Evolutionary conservation across 2,329 filamentous ascomycete genomes (phyloP).

Genomic region (Cladobotryum mycophilum): DNA sequence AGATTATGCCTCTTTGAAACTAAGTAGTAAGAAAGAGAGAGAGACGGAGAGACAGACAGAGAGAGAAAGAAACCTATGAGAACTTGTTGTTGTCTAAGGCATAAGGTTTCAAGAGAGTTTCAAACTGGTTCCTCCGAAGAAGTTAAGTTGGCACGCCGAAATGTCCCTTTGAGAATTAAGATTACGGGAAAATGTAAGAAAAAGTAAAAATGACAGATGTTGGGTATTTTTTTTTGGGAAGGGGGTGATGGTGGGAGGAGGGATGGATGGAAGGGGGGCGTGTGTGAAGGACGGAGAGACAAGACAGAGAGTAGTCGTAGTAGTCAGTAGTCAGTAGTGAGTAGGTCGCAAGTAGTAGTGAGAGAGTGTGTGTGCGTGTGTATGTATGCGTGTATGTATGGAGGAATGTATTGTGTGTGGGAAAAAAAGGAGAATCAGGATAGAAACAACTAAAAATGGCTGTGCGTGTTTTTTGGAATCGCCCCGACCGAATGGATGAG

Average conservation of each 20-base stretch:
- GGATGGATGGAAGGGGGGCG: not conserved
- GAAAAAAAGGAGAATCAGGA: too few species aligned
- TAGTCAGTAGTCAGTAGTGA: not conserved
- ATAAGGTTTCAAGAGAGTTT: not conserved
- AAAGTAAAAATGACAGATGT: not conserved
- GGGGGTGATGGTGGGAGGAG: too few species aligned
- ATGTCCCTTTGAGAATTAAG: too few species aligned
- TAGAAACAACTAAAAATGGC: not conserved
- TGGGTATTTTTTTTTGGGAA: too few species aligned
- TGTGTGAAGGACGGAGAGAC: not conserved
- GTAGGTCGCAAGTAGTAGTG: not conserved
- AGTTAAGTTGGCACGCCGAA: too few species aligned
- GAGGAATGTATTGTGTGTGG: too few species aligned
- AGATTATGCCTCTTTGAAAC: too few species aligned
- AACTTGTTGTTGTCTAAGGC: not conserved
- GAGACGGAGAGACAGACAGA: not conserved
- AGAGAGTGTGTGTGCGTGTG: not conserved
- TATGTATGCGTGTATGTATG: not conserved
- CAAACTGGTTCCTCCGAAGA: too few species aligned
- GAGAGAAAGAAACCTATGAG: not conserved
- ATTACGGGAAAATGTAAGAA: not conserved
- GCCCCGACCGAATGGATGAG: not conserved
- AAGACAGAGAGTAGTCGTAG: not conserved
- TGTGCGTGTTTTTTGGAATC: conserved; percentile 1
- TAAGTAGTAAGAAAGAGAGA: not conserved